Conservation (phyloP, 2,329 filamentous ascomycete species). For the Diplodia corticola region DNA sequence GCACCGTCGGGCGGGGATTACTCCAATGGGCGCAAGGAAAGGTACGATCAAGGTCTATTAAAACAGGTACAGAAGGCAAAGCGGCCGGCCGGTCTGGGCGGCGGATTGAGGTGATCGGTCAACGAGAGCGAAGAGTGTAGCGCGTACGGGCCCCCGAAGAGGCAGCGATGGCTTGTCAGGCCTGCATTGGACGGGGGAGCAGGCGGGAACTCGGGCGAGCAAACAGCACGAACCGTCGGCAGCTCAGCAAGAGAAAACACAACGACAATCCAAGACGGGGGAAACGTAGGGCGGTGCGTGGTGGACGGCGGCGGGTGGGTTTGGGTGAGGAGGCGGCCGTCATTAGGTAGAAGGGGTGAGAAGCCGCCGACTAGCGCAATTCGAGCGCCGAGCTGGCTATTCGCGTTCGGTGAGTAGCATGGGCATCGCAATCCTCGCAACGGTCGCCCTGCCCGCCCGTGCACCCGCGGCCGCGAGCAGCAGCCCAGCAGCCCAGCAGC, state of each 20-base stretch:
- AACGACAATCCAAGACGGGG: constrained; percentile 19
- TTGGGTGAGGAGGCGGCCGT: constrained; percentile 21
- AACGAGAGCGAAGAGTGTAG: constrained; percentile 22
- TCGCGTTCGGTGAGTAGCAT: constrained; percentile 8
- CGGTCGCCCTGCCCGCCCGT: background rate
- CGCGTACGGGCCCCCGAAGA: constrained; percentile 21
- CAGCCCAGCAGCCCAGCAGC: background rate
- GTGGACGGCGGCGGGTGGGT: constrained; percentile 15
- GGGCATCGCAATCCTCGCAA: background rate
- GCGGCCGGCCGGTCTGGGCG: constrained; percentile 28
- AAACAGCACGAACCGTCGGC: constrained; percentile 14
- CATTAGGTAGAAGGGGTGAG: constrained; percentile 19
- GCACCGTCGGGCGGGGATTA: constrained; percentile 30
- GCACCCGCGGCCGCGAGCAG: background rate
- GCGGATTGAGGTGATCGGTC: constrained; percentile 10
- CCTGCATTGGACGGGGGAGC: constrained; percentile 22
- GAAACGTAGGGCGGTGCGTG: constrained; percentile 12
- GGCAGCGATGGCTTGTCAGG: constrained; percentile 24
- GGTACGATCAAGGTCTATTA: constrained; percentile 37
- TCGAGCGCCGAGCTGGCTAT: constrained; percentile 12
- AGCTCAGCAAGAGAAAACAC: constrained; percentile 13
- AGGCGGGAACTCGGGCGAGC: constrained; percentile 17
- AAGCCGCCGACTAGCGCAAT: constrained; percentile 12
- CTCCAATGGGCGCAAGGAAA: constrained; percentile 30
- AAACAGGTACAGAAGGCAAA: constrained; percentile 40